These are phyloP conservation scores for Trypanosoma cruzi DNA, from an alignment of 208 protist genomes.

Conservation along the genomic window DNA sequence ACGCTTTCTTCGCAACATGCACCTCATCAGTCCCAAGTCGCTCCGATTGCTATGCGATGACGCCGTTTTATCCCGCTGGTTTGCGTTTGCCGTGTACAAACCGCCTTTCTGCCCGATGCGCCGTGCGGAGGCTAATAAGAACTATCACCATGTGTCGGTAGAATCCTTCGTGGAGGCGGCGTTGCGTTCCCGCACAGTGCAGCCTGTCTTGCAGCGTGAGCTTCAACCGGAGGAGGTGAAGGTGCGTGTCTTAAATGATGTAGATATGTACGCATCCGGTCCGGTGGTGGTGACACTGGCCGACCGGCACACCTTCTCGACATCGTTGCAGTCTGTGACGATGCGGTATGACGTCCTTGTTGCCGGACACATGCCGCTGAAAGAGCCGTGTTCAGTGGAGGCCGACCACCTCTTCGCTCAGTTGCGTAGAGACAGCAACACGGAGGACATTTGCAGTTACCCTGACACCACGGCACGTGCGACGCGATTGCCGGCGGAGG, in stretches of 20 bases:
- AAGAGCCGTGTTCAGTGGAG: slow-evolving; percentile 17
- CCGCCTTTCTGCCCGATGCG: slow-evolving; percentile 91
- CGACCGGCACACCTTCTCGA: slow-evolving; percentile 42
- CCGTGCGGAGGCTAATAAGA: slow-evolving; percentile 47
- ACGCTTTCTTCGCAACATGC: slow-evolving; percentile 80
- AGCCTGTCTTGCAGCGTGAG: slow-evolving; percentile 37
- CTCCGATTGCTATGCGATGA: slow-evolving; percentile 48
- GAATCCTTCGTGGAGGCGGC: slow-evolving; percentile 79
- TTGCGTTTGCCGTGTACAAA: slow-evolving; percentile 84
- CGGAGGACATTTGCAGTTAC: neutral
- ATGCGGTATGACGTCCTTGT: slow-evolving; percentile 85
- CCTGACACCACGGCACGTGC: neutral
- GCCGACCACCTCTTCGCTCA: slow-evolving; percentile 6
- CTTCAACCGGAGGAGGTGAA: slow-evolving; percentile 34
- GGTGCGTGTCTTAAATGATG: slow-evolving; percentile 83
- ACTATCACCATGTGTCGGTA: slow-evolving; percentile 83
- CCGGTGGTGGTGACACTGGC: slow-evolving; percentile 72
- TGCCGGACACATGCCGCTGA: slow-evolving; percentile 60
- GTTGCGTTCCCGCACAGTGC: slow-evolving; percentile 54
- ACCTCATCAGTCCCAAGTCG: slow-evolving; percentile 79
- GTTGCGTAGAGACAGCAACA: neutral
- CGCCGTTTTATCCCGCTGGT: slow-evolving; percentile 43
- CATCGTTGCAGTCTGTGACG: slow-evolving; percentile 43
- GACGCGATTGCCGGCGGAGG: neutral
- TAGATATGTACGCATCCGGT: slow-evolving; percentile 65